Evolutionary conservation across 2,329 filamentous ascomycete species (phyloP).

Genomic region (Fusarium armeniacum): DNA sequence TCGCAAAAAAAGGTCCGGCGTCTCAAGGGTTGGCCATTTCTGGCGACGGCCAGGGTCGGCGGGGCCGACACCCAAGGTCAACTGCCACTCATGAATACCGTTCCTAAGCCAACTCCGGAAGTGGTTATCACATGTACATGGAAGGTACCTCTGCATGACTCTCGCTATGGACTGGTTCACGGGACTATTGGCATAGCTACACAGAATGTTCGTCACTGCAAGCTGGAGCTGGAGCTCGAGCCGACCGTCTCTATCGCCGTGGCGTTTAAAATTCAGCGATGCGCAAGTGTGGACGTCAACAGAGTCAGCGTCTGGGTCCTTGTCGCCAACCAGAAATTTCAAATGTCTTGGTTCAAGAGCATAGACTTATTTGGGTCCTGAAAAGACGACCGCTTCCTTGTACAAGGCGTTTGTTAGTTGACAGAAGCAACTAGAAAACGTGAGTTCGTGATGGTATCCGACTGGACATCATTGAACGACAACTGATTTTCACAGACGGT

Average conservation of each 20-base stretch:
- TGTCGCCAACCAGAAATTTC: conserved; percentile 27
- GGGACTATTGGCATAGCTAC: conserved; percentile 41
- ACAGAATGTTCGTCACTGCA: conserved; percentile 23
- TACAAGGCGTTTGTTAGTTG: neutral
- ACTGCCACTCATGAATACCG: conserved; percentile 49
- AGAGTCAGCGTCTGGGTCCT: conserved; percentile 38
- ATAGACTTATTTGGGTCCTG: conserved; percentile 11
- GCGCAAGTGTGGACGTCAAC: conserved; percentile 37
- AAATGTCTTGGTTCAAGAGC: conserved; percentile 25
- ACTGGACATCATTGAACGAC: conserved; percentile 5
- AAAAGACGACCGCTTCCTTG: neutral
- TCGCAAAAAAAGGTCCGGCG: conserved; percentile 39
- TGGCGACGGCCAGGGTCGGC: conserved; percentile 45
- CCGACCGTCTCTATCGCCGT: conserved; percentile 41
- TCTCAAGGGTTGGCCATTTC: conserved; percentile 42
- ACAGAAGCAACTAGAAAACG: conserved; percentile 1
- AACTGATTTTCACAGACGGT: conserved; percentile 12
- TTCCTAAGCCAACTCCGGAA: conserved; percentile 51
- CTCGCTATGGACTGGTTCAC: conserved; percentile 46
- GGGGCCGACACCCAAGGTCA: conserved; percentile 50
- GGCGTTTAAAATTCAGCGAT: conserved; percentile 44
- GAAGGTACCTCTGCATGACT: conserved; percentile 46
- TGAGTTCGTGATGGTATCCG: conserved; percentile 14
- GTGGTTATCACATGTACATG: conserved; percentile 50
- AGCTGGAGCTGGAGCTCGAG: conserved; percentile 45